Percentiles rank a stretch among this genome's conserved stretches.
Conservation (phyloP, 192 early-diverging fungal genomes). For the Backusella sp. region DNA sequence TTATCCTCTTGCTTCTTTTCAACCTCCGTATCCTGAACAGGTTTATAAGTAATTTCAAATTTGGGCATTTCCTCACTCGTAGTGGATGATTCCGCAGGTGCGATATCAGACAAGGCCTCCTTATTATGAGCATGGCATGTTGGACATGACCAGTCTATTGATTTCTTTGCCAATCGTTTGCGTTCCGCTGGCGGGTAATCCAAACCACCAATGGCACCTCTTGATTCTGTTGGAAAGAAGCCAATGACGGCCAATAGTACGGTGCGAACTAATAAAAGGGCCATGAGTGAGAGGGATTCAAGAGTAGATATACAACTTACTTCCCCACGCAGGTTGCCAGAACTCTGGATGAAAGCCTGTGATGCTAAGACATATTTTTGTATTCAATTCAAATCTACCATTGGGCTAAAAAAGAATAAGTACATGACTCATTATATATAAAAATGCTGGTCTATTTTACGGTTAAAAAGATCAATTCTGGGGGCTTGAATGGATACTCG, state of each 20-base stretch:
- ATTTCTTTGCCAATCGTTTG: constrained; percentile 52
- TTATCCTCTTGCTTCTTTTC: not conserved
- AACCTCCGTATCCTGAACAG: not conserved
- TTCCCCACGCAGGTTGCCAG: constrained; percentile 98
- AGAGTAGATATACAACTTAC: constrained; percentile 30
- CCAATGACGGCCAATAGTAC: constrained; percentile 85
- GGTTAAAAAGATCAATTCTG: constrained; percentile 74
- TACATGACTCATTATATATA: too few relatives aligned
- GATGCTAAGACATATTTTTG: constrained; percentile 94
- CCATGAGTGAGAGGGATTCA: not conserved
- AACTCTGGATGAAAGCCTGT: constrained; percentile 93
- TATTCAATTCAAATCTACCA: constrained; percentile 89
- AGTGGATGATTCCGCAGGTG: not conserved
- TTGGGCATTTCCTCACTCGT: not conserved
- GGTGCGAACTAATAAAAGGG: constrained; percentile 61
- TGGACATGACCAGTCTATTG: constrained; percentile 38
- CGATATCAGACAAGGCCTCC: constrained; percentile 37
- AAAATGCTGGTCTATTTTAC: constrained; percentile 28
- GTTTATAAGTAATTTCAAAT: constrained; percentile 14
- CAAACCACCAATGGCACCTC: constrained; percentile 79
- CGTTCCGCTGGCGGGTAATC: constrained; percentile 71
- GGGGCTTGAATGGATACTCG: constrained; percentile 95
- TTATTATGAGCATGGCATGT: constrained; percentile 35
- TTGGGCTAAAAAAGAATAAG: constrained; percentile 46
- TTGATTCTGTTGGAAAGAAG: constrained; percentile 86